phyloP scores from a whole-genome alignment of 163 green algal species.

The Volvox carteri region DNA sequence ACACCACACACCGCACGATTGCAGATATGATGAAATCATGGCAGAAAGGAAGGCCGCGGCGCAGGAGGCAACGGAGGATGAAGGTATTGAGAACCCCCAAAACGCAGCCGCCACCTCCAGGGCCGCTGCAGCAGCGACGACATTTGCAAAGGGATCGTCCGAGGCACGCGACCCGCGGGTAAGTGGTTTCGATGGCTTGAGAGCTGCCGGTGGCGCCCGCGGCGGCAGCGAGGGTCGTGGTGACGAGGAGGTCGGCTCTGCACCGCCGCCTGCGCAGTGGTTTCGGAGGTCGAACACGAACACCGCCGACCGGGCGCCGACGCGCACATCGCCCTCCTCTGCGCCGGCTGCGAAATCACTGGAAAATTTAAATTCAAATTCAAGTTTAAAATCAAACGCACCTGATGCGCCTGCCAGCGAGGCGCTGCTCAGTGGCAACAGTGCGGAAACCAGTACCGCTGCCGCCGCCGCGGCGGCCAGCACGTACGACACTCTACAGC shows the following conservation, averaged over 20 bases:
- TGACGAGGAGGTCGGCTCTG: not conserved
- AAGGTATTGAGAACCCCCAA: not conserved
- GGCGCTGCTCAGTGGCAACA: not conserved
- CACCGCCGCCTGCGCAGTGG: not conserved
- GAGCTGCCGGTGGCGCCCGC: too few species aligned
- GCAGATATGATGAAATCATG: constrained; percentile 47
- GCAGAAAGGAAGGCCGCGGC: not conserved
- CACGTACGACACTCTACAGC: not conserved
- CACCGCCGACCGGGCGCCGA: not conserved
- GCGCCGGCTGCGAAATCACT: too few species aligned
- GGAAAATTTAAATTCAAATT: too few species aligned
- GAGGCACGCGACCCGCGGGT: too few species aligned
- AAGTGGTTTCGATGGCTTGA: too few species aligned
- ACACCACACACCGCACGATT: too few species aligned
- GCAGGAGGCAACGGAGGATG: not conserved
- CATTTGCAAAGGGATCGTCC: too few species aligned
- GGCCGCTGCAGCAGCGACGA: not conserved
- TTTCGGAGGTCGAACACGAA: not conserved
- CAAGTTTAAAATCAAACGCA: too few species aligned
- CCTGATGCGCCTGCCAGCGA: not conserved
- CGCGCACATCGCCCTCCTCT: too few species aligned
- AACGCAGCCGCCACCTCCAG: not conserved
- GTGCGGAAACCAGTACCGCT: too few species aligned
- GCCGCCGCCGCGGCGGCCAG: not conserved
- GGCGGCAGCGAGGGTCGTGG: not conserved